These are phyloP conservation scores for Euphorbia peplus DNA, from an alignment of 345 rosid species.

Conservation along the genomic window DNA sequence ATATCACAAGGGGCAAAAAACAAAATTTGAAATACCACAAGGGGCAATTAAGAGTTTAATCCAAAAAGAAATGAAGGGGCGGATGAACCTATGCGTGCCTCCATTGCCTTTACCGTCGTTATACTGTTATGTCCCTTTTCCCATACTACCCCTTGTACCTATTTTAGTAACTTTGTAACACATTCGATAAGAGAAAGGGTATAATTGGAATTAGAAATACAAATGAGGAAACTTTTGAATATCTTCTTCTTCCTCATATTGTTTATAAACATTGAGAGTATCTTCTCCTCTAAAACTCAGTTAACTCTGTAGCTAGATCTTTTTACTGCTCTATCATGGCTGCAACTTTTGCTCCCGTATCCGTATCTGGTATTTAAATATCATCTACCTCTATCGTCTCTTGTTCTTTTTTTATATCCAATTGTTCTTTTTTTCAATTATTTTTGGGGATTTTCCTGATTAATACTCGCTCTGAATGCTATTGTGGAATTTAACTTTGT, in stretches of 20 bases:
- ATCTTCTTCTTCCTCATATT: slow-evolving; percentile 4
- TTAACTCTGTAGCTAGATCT: slow-evolving; percentile 14
- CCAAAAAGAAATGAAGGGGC: no score
- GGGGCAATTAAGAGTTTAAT: no score
- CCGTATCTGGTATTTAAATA: slow-evolving; percentile 31
- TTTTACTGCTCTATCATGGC: slow-evolving; percentile 23
- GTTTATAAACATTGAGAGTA: background rate
- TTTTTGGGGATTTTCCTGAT: background rate
- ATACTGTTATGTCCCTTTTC: no score
- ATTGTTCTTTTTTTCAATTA: background rate
- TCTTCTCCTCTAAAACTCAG: background rate
- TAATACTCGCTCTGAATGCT: no score
- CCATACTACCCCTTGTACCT: no score
- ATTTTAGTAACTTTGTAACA: no score
- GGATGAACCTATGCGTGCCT: no score
- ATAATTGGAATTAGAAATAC: slow-evolving; percentile 7
- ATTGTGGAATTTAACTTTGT: background rate
- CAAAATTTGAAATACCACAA: no score
- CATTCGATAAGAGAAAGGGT: slow-evolving; percentile 4
- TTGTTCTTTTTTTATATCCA: background rate
- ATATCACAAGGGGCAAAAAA: no score
- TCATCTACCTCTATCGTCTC: background rate
- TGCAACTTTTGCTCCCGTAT: slow-evolving; percentile 25
- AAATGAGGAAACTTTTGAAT: no score
- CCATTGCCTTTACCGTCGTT: no score